Base-by-base conservation (phyloP, 1,284 basidiomycete genomes). In the Cutaneotrichosporon dermatis region DNA sequence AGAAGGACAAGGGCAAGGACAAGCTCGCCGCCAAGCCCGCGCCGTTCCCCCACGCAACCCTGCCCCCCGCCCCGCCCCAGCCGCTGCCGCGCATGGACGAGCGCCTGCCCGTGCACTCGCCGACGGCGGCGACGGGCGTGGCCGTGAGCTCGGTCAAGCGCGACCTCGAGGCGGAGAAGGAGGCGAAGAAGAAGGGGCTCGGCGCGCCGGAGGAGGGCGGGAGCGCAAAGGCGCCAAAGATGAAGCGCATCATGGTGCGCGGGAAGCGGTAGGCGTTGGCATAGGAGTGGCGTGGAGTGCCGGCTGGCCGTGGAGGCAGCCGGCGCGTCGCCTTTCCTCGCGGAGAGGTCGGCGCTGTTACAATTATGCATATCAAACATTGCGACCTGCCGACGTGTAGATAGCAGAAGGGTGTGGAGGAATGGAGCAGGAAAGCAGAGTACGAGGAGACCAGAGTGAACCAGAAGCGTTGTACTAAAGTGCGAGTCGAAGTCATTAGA, bases 131-230 rank as follows among this genome's bases (percentile, higher is more conserved):
- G 5, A 70, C 75, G 7, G 77, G 76, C 42, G 73, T 78, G n/a
- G 77, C 76, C 3, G 64, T 76, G 9, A 60, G 69, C 4, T 62
- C 71, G 9, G 69, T 79, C 45, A 76, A 75, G 65, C 64, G 77
- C 48, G 76, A 78, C 57, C 50, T 75, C 45, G 78, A 78, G 66
- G 63, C 63, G 36, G 76, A 76, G 58, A 76, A 75, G 62, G 78
- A 78, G 62, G 63, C 64, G 45, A 74, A 75, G 72, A 73, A 74
- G 72, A 73, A 71, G 63, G 73, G 72, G 5, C 52, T 70, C 8
- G 62, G 56, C 4, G 54, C 34, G 6, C 55, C 36, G 12, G 68
- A 62, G 6, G 69, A 60, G 35, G 67, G 61, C 10, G 64, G 43
- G 11, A 64, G 69, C 59, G 25, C 25, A 25, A 74, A 71, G 65